phyloP scores from a whole-genome alignment of 371 early-diverging fungal genomes.

The Apophysomyces sp. region DNA sequence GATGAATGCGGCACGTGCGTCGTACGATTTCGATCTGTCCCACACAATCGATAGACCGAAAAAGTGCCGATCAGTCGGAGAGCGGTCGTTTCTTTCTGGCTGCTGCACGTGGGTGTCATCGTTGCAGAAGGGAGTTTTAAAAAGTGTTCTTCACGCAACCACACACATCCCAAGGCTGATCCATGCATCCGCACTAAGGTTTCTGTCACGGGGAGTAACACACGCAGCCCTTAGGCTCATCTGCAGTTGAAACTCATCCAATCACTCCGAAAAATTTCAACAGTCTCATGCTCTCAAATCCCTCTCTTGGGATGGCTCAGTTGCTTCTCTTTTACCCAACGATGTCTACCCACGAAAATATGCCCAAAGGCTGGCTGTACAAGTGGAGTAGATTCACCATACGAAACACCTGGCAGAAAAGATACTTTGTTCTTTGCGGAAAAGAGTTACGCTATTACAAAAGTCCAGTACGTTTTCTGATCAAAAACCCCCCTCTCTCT shows the following conservation, averaged over 20 bases:
- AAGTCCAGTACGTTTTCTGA: constrained; percentile 9
- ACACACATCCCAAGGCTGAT: neutral
- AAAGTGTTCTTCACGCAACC: neutral
- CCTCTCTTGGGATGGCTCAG: neutral
- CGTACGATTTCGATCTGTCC: neutral
- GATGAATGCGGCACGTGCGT: neutral
- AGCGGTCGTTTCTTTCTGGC: neutral
- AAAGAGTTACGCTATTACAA: constrained; percentile 26
- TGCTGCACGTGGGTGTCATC: neutral
- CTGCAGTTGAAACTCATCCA: neutral
- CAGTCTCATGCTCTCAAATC: constrained; percentile 1
- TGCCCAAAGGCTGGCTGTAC: constrained; percentile 20
- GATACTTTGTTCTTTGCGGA: constrained; percentile 17
- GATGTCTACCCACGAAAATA: neutral
- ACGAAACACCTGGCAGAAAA: constrained; percentile 14
- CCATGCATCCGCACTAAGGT: neutral
- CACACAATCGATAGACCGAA: neutral
- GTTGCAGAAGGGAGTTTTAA: neutral
- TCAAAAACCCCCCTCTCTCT: neutral
- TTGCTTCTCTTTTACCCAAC: neutral
- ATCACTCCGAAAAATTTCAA: constrained; percentile 1
- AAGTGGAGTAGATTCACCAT: constrained; percentile 11
- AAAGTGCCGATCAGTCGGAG: neutral
- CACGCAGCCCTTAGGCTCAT: neutral
- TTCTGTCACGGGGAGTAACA: neutral